Conservation (phyloP, 164 flowering plant species). For the Aristolochia fimbriata region DNA sequence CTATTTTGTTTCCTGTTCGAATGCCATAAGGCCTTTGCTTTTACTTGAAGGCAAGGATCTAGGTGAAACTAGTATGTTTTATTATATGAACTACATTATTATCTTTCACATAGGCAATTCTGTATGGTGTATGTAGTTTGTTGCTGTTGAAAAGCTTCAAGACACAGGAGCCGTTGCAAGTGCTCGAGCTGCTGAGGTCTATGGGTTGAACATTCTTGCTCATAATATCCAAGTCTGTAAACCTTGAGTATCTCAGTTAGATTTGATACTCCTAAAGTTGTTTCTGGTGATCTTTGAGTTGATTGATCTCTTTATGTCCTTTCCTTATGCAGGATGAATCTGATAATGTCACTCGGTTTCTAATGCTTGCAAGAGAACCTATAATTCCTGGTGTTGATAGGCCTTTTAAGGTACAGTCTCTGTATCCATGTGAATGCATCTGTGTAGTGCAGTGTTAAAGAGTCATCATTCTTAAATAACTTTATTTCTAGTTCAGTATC, state of each 20-base stretch:
- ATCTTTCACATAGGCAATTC: not conserved
- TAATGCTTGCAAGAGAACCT: constrained; percentile 92
- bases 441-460: not conserved
- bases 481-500: too few species aligned
- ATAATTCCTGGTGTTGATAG: constrained; percentile 68
- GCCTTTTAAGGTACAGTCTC: constrained; percentile 67
- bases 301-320: constrained; percentile 3
- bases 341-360: constrained; percentile 81
- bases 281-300: not conserved
- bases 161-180: constrained; percentile 95
- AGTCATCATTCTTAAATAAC: too few species aligned
- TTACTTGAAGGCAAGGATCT: not conserved
- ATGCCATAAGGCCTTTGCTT: not conserved
- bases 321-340: constrained; percentile 56
- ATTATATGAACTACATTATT: not conserved
- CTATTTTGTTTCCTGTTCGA: not conserved
- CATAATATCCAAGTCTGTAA: constrained; percentile 75
- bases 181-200: constrained; percentile 59
- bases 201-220: constrained; percentile 67
- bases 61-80: not conserved
- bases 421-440: not conserved
- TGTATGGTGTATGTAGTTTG: constrained; percentile 32
- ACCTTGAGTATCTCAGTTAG: not conserved
- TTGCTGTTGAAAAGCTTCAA: constrained; percentile 58
- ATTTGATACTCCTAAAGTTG: not conserved